Evolutionary conservation across 768 basidiomycete species (phyloP).

Genomic region (Phallus indusiatus): DNA sequence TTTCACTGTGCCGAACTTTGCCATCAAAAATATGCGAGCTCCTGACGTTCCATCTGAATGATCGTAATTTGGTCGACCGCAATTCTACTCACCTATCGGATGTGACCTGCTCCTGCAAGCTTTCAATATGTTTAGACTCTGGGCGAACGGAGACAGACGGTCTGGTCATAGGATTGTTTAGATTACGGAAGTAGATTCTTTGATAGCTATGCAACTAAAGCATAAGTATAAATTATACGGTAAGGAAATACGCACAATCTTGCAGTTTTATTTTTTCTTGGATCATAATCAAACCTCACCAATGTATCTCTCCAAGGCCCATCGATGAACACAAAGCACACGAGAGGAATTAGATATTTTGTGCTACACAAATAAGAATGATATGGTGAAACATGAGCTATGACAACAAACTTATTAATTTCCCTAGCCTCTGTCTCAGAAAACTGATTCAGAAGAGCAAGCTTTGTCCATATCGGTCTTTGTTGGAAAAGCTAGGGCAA

Average conservation of each 20-base stretch:
- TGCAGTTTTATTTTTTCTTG: constrained; percentile 60
- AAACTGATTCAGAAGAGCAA: constrained; percentile 78
- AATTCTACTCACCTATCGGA: constrained; percentile 19
- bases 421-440: constrained; percentile 54
- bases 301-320: constrained; percentile 92
- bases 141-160: constrained; percentile 61
- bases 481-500: constrained; percentile 49
- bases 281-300: constrained; percentile 83
- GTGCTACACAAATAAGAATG: constrained; percentile 37
- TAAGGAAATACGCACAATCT: constrained; percentile 53
- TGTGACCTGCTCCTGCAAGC: not conserved
- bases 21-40: constrained; percentile 89
- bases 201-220: constrained; percentile 56
- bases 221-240: not conserved
- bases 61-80: constrained; percentile 21
- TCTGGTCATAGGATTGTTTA: constrained; percentile 68
- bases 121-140: constrained; percentile 4
- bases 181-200: constrained; percentile 82
- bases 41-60: constrained; percentile 10
- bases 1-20: constrained; percentile 63
- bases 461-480: constrained; percentile 86
- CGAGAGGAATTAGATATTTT: constrained; percentile 69
- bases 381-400: not conserved
- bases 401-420: constrained; percentile 52
- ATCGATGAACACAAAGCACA: constrained; percentile 84